Evolutionary conservation across 148 eudicot genomes (phyloP).

Genomic region (Silene latifolia): DNA sequence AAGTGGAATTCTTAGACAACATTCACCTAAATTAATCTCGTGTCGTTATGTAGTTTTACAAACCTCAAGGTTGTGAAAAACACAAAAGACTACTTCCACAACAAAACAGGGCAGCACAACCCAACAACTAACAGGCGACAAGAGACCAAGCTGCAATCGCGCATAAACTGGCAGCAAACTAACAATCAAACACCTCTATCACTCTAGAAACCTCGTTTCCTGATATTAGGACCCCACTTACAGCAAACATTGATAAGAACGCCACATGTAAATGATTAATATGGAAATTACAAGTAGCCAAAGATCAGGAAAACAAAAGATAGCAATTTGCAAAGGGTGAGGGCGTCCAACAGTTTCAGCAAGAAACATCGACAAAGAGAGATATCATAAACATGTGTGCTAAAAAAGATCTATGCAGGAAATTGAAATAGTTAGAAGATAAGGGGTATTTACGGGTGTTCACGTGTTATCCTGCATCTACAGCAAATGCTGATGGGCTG

Average conservation of each 20-base stretch:
- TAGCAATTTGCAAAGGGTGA: not conserved
- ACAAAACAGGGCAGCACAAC: too few species aligned
- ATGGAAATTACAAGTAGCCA: not conserved
- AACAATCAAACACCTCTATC: too few species aligned
- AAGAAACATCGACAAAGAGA: not conserved
- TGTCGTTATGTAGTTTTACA: too few species aligned
- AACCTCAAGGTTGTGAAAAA: too few species aligned
- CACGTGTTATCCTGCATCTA: slow-evolving; percentile 26
- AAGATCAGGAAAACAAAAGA: not conserved
- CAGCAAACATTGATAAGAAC: not conserved
- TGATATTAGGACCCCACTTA: too few species aligned
- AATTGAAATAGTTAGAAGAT: slow-evolving; percentile 8
- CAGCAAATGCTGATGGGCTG: slow-evolving; percentile 18
- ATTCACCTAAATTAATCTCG: too few species aligned
- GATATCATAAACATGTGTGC: not conserved
- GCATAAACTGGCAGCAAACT: too few species aligned
- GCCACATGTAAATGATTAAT: not conserved
- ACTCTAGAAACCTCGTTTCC: too few species aligned
- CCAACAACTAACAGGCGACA: too few species aligned
- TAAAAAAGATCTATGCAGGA: not conserved
- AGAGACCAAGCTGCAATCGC: too few species aligned
- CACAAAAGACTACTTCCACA: too few species aligned
- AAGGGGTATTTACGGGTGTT: slow-evolving; percentile 22
- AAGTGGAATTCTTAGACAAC: too few species aligned
- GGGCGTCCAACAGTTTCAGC: slow-evolving; percentile 3